Conservation (phyloP, 148 eudicot genomes). For the Rhododendron mucronatum region DNA sequence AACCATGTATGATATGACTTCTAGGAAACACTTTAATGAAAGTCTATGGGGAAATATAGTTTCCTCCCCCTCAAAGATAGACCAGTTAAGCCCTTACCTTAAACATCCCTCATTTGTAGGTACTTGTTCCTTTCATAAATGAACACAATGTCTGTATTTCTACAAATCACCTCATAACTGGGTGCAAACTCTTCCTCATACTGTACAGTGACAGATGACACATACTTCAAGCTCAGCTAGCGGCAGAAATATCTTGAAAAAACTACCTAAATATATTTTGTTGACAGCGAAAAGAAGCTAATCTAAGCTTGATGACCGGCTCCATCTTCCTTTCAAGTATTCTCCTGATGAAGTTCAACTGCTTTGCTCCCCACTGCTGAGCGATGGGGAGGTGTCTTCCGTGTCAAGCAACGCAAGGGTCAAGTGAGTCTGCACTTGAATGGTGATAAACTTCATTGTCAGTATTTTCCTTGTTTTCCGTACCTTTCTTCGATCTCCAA, state of each 20-base stretch:
- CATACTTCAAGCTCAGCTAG: not conserved
- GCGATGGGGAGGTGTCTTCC: constrained; percentile 41
- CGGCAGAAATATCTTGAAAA: not conserved
- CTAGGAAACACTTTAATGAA: no score
- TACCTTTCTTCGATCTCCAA: constrained; percentile 19
- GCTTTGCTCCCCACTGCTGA: constrained; percentile 47
- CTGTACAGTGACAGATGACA: constrained; percentile 1
- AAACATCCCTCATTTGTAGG: not conserved
- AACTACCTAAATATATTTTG: no score
- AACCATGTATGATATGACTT: no score
- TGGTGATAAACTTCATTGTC: constrained; percentile 75
- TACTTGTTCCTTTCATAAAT: not conserved
- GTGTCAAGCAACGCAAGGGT: constrained; percentile 60
- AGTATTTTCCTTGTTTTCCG: constrained; percentile 24
- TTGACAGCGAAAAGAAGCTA: constrained; percentile 15
- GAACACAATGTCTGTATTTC: not conserved
- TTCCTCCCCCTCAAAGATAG: not conserved
- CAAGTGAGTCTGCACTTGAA: constrained; percentile 52
- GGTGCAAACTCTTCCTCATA: constrained; percentile 8
- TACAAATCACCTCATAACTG: constrained; percentile 8
- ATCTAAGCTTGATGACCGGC: constrained; percentile 42
- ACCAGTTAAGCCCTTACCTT: not conserved
- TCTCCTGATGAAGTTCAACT: constrained; percentile 49
- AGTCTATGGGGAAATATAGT: no score
- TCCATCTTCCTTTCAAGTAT: constrained; percentile 53